phyloP scores from a whole-genome alignment of 176 grass and related monocot genomes.

The Alopecurus myosuroides region DNA sequence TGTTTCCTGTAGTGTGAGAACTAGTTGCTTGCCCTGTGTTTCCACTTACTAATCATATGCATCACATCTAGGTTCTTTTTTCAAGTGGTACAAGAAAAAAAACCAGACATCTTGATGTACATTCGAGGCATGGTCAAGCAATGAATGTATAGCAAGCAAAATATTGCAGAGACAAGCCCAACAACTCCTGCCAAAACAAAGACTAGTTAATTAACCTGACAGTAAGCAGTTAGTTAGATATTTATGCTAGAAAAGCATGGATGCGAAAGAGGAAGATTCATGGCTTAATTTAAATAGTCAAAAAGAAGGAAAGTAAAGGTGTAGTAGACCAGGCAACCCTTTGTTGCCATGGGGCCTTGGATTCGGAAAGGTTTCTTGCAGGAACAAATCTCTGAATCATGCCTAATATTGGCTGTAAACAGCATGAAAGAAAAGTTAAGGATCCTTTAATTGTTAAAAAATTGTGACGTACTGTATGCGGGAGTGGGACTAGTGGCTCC shows the following conservation, averaged over 20 bases:
- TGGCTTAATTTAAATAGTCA: slow-evolving; percentile 41
- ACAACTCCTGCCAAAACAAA: slow-evolving; percentile 27
- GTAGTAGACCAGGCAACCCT: slow-evolving; percentile 4
- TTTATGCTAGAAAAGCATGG: neutral
- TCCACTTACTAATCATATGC: neutral
- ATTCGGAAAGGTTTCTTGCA: slow-evolving; percentile 16
- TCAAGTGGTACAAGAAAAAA: slow-evolving; percentile 21
- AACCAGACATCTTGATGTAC: neutral
- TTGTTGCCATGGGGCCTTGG: slow-evolving; percentile 26
- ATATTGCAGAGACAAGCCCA: neutral
- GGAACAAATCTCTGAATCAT: neutral
- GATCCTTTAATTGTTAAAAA: neutral
- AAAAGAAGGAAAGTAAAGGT: slow-evolving; percentile 31
- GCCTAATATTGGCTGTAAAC: neutral
- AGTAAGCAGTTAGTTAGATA: neutral
- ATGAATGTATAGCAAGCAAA: neutral
- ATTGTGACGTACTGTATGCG: neutral
- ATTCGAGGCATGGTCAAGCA: slow-evolving; percentile 1
- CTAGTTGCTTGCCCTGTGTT: neutral
- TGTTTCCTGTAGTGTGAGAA: no score
- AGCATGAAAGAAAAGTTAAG: slow-evolving; percentile 2
- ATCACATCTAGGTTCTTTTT: slow-evolving; percentile 7
- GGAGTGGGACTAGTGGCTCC: neutral
- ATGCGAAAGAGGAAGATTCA: neutral
- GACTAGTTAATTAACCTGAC: neutral